Evolutionary conservation across 2,329 filamentous ascomycete genomes (phyloP).

Genomic region (Xylariaceae sp.): DNA sequence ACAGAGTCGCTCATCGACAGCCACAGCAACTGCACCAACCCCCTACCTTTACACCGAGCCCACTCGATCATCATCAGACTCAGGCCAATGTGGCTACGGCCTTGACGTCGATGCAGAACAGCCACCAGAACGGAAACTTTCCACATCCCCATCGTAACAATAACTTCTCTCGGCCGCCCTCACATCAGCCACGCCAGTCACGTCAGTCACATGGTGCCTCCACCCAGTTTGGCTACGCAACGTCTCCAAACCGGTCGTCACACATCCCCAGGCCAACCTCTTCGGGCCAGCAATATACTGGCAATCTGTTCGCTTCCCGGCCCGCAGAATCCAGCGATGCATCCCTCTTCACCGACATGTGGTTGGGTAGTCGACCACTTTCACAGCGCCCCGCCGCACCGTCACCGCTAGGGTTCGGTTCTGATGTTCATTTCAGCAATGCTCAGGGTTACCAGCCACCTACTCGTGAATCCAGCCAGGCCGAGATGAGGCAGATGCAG

Average conservation of each 20-base stretch:
- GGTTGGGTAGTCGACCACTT: conserved; percentile 32
- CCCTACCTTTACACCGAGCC: too few species aligned
- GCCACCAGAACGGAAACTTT: background rate
- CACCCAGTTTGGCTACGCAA: too few species aligned
- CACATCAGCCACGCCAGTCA: too few species aligned
- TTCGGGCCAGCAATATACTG: too few species aligned
- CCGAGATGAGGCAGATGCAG: conserved; percentile 53
- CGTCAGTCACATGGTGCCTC: too few species aligned
- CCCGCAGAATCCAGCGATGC: conserved; percentile 21
- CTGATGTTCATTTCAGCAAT: conserved; percentile 61
- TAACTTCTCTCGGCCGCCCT: too few species aligned
- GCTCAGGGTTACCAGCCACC: conserved; percentile 58
- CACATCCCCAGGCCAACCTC: too few species aligned
- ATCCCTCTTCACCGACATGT: conserved; percentile 41
- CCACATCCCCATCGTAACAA: too few species aligned
- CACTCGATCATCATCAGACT: conserved; percentile 21
- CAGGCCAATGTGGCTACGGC: conserved; percentile 30
- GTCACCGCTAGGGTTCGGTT: conserved; percentile 61
- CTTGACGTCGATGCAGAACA: conserved; percentile 29
- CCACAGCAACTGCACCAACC: too few species aligned
- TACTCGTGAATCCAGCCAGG: conserved; percentile 57
- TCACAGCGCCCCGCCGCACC: conserved; percentile 33
- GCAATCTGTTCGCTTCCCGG: conserved; percentile 16
- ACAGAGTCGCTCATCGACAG: background rate
- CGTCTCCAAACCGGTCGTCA: too few species aligned